Conservation (phyloP, 352 stramenopile species). For the Pythium grandisporangium region DNA sequence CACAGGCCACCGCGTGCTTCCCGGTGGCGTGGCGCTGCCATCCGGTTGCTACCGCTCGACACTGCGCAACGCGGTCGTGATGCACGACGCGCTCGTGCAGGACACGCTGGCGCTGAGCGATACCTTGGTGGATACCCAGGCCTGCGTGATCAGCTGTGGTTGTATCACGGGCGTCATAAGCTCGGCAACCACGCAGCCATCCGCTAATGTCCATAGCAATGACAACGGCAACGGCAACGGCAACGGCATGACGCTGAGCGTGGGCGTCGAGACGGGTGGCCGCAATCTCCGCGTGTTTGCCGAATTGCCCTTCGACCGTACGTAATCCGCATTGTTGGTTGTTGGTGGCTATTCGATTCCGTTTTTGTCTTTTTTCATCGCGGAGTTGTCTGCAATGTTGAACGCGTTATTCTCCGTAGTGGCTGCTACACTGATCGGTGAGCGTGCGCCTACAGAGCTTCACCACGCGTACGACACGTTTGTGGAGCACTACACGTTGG, state of each 20-base stretch:
- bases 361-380: not conserved
- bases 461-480: slow-evolving; percentile 33
- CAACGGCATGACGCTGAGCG: slow-evolving; percentile 57
- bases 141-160: slow-evolving; percentile 58
- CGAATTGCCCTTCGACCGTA: slow-evolving; percentile 56
- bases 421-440: too few relatives aligned
- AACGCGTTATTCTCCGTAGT: too few relatives aligned
- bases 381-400: slow-evolving; percentile 30
- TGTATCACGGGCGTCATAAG: slow-evolving; percentile 26
- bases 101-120: slow-evolving; percentile 48
- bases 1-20: slow-evolving; percentile 22
- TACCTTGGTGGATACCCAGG: slow-evolving; percentile 32
- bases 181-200: too few relatives aligned
- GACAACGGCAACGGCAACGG: too few relatives aligned
- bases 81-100: slow-evolving; percentile 68
- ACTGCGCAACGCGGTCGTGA: slow-evolving; percentile 45
- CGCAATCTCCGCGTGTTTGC: slow-evolving; percentile 59
- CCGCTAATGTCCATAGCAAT: too few relatives aligned
- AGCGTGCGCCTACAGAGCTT: slow-evolving; percentile 26
- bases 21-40: slow-evolving; percentile 42
- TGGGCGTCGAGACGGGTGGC: slow-evolving; percentile 78
- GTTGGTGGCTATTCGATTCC: not conserved
- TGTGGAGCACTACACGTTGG: slow-evolving; percentile 43
- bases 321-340: slow-evolving; percentile 3
- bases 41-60: slow-evolving; percentile 62